Evolutionary conservation across 257 asterid species (phyloP), one percentile per base, ranked within the genome.

Genomic region (Solanum bulbocastanum): DNA sequence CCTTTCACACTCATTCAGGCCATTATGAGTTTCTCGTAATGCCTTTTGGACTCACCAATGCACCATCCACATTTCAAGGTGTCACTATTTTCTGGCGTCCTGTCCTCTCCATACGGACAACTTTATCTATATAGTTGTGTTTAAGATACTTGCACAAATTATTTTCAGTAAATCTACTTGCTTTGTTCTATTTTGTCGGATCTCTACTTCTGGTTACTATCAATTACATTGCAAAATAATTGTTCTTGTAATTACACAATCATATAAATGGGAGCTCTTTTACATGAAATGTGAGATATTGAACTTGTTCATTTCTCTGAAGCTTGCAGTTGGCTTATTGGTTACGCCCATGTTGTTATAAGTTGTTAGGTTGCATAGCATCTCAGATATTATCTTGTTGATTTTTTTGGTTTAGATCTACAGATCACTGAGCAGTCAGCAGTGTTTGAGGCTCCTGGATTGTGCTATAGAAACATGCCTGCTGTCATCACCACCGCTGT

Each of bases 401-500:
- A 42, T 33, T 35, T 25, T 73, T 84, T 72, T 33, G 25, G 86
- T 83, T 75, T 79, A 30, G 82, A 65, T 87, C 76, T 88, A n/a
- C 94, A 97, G 96, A 91, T 96, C 87, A 93, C 92, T 86, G 98
- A 96, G 89, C 97, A 92, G 91, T 96, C 99, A 3, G 93, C 91
- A 44, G 91, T 91, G 72, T 92, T 94, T 89, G 92, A 92, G 89
- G 97, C 92, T 86, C 93, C 91, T 83, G 95, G 92, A 40, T 90
- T 95, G 87, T 91, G 86, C 58, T 92, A 86, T 72, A 88, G 93
- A 87, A 87, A 85, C 91, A 89, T 86, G 83, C 98, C 98, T n/a
- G 92, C 95, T 88, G 88, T 92, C 83, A 62, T 97, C 88, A 91
- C 95, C 87, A 96, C 98, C 86, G 96, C 96, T 74, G 94, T 93